Evolutionary conservation across 257 asterid genomes (phyloP).

Genomic region (Striga asiatica): DNA sequence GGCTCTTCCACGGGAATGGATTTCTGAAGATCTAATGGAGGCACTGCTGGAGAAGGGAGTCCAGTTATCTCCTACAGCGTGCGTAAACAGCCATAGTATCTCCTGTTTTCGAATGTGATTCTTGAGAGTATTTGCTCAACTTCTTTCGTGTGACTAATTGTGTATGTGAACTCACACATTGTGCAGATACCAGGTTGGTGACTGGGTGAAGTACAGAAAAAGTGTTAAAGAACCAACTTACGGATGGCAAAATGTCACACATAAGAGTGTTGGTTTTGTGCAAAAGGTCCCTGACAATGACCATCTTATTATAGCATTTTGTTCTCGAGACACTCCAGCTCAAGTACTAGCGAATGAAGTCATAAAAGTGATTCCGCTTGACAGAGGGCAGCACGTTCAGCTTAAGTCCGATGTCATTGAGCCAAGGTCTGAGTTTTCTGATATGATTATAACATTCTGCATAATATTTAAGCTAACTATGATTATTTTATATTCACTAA

Average conservation of each 20-base stretch:
- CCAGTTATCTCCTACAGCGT: conserved; percentile 78
- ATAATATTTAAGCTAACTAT: background rate
- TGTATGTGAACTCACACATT: conserved; percentile 8
- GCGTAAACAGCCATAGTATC: conserved; percentile 15
- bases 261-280: conserved; percentile 89
- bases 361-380: conserved; percentile 81
- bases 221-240: conserved; percentile 55
- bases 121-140: conserved; percentile 9
- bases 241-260: conserved; percentile 95
- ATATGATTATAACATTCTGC: background rate
- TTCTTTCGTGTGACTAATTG: conserved; percentile 9
- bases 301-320: conserved; percentile 71
- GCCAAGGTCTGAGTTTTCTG: conserved; percentile 56
- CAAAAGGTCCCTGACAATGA: conserved; percentile 75
- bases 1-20: conserved; percentile 98
- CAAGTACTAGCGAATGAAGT: conserved; percentile 64
- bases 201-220: conserved; percentile 92
- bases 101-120: conserved; percentile 1
- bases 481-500: conserved; percentile 13
- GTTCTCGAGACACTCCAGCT: conserved; percentile 77
- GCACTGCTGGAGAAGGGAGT: conserved; percentile 63
- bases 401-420: conserved; percentile 77
- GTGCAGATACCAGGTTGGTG: conserved; percentile 73
- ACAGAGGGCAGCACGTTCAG: conserved; percentile 97
- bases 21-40: conserved; percentile 89